Evolutionary conservation across 1,284 basidiomycete genomes (phyloP), one percentile per base, ranked within the genome.

Genomic region (Takashimella tepidaria): DNA sequence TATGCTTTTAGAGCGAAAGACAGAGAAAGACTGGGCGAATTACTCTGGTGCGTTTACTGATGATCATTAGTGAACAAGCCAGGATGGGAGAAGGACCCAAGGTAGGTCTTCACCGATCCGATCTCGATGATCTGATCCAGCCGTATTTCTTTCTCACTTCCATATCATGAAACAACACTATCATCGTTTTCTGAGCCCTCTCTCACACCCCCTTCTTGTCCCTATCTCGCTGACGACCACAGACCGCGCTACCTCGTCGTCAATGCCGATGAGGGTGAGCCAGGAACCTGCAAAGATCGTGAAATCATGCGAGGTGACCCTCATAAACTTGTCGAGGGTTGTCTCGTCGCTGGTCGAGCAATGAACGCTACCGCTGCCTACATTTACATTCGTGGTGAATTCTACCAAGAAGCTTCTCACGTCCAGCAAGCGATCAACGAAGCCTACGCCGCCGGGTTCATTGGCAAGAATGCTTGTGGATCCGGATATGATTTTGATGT

Each of bases 331-430:
- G 82, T 98, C 66, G 96, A 98, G 76, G 95, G 95, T 26, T 98
- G 96, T 76, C 84, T 98, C 49, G 88, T 98, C 56, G 95, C 95
- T 46, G 95, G 95, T n/a, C 87, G 95, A 56, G 87, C 82, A 19
- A 98, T 98, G 95, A 98, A 98, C 77, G 95, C 93, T 48, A 95
- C 78, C 54, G 92, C 63, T 53, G 95, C 95, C 26, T 98, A 98
- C 82, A 98, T 98, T 76, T 98, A 98, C 79, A 92, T 97, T 67
- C 92, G 96, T 64, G 95, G 95, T 67, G 95, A 98, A 77, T 98
- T 98, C 78, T 87, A 88, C 78, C 88, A 92, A 75, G 95, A 98
- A 77, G 93, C 92, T 1, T 83, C 85, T 5, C 91, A 95, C 75
- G 82, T 98, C 44, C 90, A 95, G 76, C 86, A 91, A 72, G 93